A percentile compares a stretch with the other conserved stretches of the same genome.
Conservation (phyloP, 129 eudicot species). For the Chrysanthemum lavandulifolium region DNA sequence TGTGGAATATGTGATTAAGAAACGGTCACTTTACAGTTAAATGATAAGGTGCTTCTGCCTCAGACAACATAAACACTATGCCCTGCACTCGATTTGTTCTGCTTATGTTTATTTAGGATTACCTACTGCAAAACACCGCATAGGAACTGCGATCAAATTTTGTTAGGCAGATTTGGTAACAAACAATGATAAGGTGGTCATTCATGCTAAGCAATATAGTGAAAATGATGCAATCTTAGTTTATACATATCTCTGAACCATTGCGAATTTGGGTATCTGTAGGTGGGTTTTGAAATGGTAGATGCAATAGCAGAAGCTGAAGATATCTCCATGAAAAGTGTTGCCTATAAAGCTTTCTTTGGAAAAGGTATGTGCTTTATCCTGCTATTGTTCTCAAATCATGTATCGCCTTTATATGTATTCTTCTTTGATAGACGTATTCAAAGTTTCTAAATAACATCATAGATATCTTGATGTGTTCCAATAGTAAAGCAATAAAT, state of each 20-base stretch:
- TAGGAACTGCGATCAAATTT: neutral
- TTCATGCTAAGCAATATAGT: neutral
- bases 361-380: constrained; percentile 64
- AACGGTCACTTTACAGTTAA: too few species aligned
- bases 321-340: constrained; percentile 66
- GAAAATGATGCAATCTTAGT: neutral
- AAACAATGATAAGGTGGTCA: too few species aligned
- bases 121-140: neutral
- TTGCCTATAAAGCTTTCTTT: constrained; percentile 72
- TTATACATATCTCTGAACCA: neutral
- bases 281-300: constrained; percentile 98
- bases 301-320: constrained; percentile 87
- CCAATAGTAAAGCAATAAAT: too few species aligned
- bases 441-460: neutral
- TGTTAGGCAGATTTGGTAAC: constrained; percentile 4
- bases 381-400: neutral
- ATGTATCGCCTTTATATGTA: neutral
- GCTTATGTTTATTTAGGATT: too few species aligned
- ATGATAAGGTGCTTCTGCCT: too few species aligned
- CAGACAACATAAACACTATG: too few species aligned
- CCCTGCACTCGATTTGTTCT: too few species aligned
- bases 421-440: neutral
- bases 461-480: neutral
- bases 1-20: too few species aligned
- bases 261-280: neutral